phyloP scores from a whole-genome alignment of 1,139 yeast species.

The Pichia sp. region DNA sequence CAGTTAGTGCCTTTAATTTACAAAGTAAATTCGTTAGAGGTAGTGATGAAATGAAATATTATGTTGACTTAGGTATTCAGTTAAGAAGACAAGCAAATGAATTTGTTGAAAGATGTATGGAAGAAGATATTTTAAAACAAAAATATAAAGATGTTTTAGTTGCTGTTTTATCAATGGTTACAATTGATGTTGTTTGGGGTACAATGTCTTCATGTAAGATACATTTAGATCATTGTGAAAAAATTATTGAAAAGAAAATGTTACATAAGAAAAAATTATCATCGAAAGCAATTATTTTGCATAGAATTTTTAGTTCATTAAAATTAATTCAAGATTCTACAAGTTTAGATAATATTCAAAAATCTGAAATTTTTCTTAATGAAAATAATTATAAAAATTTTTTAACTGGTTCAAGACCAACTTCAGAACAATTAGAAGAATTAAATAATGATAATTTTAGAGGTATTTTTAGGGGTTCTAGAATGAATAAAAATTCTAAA shows the following conservation, averaged over 20 bases:
- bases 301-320: constrained; percentile 69
- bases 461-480: constrained; percentile 23
- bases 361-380: constrained; percentile 31
- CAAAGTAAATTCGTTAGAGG: constrained; percentile 63
- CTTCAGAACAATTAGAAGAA: constrained; percentile 24
- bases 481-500: not conserved
- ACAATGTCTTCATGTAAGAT: constrained; percentile 81
- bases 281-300: constrained; percentile 70
- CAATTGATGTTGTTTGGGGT: constrained; percentile 88
- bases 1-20: constrained; percentile 76
- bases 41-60: constrained; percentile 61
- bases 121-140: constrained; percentile 43
- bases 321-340: constrained; percentile 73
- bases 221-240: constrained; percentile 72
- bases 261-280: constrained; percentile 59
- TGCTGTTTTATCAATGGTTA: constrained; percentile 80
- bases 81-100: constrained; percentile 69
- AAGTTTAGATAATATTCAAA: constrained; percentile 41
- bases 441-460: constrained; percentile 20
- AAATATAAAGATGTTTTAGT: constrained; percentile 81
- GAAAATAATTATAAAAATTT: constrained; percentile 30
- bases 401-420: constrained; percentile 27
- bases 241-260: constrained; percentile 66
- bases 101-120: constrained; percentile 58
- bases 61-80: constrained; percentile 64